Evolutionary conservation across 2,329 filamentous ascomycete genomes (phyloP).

Genomic region (Trematosphaeria pertusa): DNA sequence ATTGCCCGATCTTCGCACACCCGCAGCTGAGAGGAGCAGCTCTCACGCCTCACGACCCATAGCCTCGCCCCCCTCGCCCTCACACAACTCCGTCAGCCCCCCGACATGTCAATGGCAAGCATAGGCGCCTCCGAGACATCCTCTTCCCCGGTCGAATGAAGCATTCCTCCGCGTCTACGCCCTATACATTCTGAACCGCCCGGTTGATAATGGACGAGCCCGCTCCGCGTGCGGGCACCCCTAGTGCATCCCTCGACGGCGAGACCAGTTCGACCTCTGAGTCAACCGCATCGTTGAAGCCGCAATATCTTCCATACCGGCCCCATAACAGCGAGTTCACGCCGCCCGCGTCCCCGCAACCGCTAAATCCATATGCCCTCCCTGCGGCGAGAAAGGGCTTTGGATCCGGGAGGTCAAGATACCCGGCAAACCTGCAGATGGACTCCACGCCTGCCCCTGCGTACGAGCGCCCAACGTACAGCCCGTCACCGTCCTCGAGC

Average conservation of each 20-base stretch:
- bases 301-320: constrained; percentile 33
- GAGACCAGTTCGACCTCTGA: constrained; percentile 16
- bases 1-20: not conserved
- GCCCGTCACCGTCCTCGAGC: constrained; percentile 38
- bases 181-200: constrained; percentile 12
- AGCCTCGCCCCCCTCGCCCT: not conserved
- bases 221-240: constrained; percentile 25
- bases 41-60: not conserved
- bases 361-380: constrained; percentile 24
- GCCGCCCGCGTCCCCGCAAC: constrained; percentile 41
- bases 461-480: constrained; percentile 37
- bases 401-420: constrained; percentile 27
- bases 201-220: constrained; percentile 38
- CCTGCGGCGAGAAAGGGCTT: constrained; percentile 30
- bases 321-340: constrained; percentile 38
- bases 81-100: constrained; percentile 2
- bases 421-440: constrained; percentile 40
- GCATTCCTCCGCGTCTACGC: constrained; percentile 14
- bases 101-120: constrained; percentile 38
- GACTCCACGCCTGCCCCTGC: constrained; percentile 29
- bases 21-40: not conserved
- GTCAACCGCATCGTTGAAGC: constrained; percentile 17
- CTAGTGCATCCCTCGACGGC: constrained; percentile 16
- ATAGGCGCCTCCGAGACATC: constrained; percentile 23
- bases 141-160: constrained; percentile 39